Percentiles rank a stretch among this genome's conserved stretches.
phyloP scores from a whole-genome alignment of 176 grass and related monocot genomes.

The Eragrostis nindensis region DNA sequence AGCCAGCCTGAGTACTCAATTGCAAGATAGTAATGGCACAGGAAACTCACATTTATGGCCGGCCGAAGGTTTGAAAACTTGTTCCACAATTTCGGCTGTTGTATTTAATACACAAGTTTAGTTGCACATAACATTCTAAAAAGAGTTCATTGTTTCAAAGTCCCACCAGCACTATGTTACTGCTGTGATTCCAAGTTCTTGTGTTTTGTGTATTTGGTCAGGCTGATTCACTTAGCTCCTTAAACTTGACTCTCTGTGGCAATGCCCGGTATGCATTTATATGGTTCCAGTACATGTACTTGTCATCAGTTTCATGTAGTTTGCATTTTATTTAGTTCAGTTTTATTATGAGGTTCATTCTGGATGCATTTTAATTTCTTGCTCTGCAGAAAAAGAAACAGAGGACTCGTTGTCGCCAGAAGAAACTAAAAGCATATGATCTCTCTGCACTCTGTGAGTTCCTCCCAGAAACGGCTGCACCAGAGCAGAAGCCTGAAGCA shows the following conservation, averaged over 20 bases:
- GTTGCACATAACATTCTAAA: neutral
- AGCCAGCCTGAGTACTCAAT: no score
- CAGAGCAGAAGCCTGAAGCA: constrained; percentile 29
- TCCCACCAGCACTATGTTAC: neutral
- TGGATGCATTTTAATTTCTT: neutral
- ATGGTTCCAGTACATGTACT: no score
- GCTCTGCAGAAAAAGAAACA: constrained; percentile 59
- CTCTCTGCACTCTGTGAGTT: constrained; percentile 64
- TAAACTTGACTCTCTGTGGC: no score
- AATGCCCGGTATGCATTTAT: no score
- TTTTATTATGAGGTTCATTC: neutral
- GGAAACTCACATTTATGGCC: neutral
- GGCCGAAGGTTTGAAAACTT: neutral
- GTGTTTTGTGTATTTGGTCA: neutral
- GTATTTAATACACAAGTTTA: neutral
- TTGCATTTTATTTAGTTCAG: no score
- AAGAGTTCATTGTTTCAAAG: neutral
- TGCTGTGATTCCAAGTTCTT: neutral
- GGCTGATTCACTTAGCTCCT: neutral
- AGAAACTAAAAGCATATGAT: constrained; percentile 89
- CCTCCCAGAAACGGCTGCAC: constrained; percentile 54
- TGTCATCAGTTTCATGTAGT: no score
- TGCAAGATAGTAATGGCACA: no score
- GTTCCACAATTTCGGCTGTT: neutral
- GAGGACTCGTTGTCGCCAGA: constrained; percentile 52